phyloP scores from a whole-genome alignment of 371 early-diverging fungal genomes.

The Aphelidium insulamus region DNA sequence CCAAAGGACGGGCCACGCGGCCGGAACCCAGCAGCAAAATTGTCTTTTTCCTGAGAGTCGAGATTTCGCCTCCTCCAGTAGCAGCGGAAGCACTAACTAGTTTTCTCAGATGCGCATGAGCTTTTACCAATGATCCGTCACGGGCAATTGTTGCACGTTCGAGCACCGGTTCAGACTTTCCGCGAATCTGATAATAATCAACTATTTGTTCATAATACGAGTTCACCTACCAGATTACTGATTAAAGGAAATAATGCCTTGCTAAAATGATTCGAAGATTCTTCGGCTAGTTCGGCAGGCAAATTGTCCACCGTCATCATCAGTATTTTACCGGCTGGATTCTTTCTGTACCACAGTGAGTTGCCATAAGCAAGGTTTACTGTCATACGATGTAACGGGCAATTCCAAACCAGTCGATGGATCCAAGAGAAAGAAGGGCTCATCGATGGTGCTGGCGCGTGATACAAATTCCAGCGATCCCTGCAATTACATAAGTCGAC shows the following conservation, averaged over 20 bases:
- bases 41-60: constrained; percentile 13
- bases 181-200: constrained; percentile 16
- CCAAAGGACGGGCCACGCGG: constrained; percentile 74
- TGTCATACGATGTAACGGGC: too few species aligned
- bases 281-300: constrained; percentile 83
- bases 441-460: constrained; percentile 63
- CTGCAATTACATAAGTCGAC: constrained; percentile 7
- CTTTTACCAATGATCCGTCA: constrained; percentile 30
- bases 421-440: constrained; percentile 80
- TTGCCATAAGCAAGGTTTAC: too few species aligned
- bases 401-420: constrained; percentile 36
- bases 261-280: constrained; percentile 80
- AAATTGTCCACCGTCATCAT: constrained; percentile 91
- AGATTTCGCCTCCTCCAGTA: constrained; percentile 9
- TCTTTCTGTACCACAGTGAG: too few species aligned
- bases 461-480: constrained; percentile 84
- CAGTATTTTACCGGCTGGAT: too few species aligned
- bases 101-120: constrained; percentile 24
- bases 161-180: constrained; percentile 40
- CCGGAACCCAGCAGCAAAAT: constrained; percentile 78
- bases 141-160: constrained; percentile 52
- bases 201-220: not conserved
- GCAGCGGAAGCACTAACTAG: too few species aligned
- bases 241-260: constrained; percentile 54
- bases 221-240: constrained; percentile 41